Evolutionary conservation across 2,329 filamentous ascomycete species (phyloP).

Genomic region (Scedosporium minutisporum): DNA sequence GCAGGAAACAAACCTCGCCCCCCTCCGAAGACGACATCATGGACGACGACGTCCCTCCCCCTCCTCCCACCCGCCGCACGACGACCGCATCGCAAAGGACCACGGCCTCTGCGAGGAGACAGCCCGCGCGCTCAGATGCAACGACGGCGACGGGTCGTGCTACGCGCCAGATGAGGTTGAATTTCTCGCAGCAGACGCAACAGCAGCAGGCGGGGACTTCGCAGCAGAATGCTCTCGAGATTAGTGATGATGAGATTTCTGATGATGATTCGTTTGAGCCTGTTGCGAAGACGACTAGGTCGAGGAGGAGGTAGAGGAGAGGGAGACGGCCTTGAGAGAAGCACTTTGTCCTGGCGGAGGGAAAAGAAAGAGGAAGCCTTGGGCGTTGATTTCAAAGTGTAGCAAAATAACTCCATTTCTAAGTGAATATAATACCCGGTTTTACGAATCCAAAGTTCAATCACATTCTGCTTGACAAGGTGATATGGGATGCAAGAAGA

Average conservation of each 20-base stretch:
- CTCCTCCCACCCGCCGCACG: constrained; percentile 18
- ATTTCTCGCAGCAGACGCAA: constrained; percentile 31
- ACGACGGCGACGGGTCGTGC: constrained; percentile 15
- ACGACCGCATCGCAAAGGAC: constrained; percentile 4
- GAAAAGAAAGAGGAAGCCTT: neutral
- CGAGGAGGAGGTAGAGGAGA: neutral
- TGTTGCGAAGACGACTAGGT: constrained; percentile 19
- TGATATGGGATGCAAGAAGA: too few relatives aligned
- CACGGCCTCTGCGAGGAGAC: constrained; percentile 17
- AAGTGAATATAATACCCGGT: neutral
- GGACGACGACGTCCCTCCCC: constrained; percentile 36
- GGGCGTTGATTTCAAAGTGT: neutral
- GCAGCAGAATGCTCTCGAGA: constrained; percentile 42
- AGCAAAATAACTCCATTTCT: neutral
- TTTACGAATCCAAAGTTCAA: neutral
- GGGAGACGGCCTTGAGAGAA: neutral
- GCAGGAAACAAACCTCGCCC: constrained; percentile 24
- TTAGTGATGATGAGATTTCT: constrained; percentile 57
- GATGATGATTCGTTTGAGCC: constrained; percentile 53
- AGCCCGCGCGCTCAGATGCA: constrained; percentile 25
- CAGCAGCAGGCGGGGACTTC: constrained; percentile 19
- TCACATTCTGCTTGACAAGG: too few relatives aligned
- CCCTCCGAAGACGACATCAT: constrained; percentile 38
- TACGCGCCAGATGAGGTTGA: constrained; percentile 38
- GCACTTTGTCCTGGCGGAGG: too few relatives aligned